Evolutionary conservation across 2,329 filamentous ascomycete genomes (phyloP), one percentile per base, ranked within the genome.

Genomic region (Claviceps sp.): DNA sequence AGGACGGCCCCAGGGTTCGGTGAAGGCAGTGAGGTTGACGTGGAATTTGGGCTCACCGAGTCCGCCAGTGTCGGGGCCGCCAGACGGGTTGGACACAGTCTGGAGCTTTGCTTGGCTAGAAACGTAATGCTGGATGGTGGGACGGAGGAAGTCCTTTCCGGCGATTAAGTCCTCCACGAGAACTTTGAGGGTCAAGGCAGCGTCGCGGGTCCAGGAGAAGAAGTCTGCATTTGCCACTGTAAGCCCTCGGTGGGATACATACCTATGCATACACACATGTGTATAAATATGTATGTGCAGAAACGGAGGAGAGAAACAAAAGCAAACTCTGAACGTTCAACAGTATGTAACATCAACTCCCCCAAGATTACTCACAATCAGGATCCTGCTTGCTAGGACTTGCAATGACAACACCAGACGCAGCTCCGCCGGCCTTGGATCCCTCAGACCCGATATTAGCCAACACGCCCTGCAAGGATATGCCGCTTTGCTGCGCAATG

Each of bases 161-260:
- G 77, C 69, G 49, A 69, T 62, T 60, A 87, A 82, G 9, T 77
- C 70, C 59, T 89, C 85, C 2, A 85, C 70, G 11, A 89, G 67
- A 20, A 72, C 71, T 66, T 87, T 87, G 68, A 84, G 77, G 1
- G 79, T 79, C 49, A 89, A 71, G n/a, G 81, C 83, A 2, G 83
- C 76, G 64, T 90, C 86, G 57, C 86, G 73, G 4, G 81, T 87
- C 86, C 85, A 90, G 0, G 84, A 87, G 62, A 81, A 89, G 65
- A 76, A 89, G 64, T 89, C 83, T 86, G 42, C 40, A 8, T 9
- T 13, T 14, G 41, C 22, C 8, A 24, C 22, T 7, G 37, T 43
- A 9, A 44, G 13, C 24, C 13, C 16, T 43, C 9, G 30, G 3
- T 9, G 30, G 9, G 30, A 34, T 34, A 11, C 4, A 34, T 18